phyloP scores from a whole-genome alignment of 2,329 filamentous ascomycete species.

The Beauveria brongniartii region DNA sequence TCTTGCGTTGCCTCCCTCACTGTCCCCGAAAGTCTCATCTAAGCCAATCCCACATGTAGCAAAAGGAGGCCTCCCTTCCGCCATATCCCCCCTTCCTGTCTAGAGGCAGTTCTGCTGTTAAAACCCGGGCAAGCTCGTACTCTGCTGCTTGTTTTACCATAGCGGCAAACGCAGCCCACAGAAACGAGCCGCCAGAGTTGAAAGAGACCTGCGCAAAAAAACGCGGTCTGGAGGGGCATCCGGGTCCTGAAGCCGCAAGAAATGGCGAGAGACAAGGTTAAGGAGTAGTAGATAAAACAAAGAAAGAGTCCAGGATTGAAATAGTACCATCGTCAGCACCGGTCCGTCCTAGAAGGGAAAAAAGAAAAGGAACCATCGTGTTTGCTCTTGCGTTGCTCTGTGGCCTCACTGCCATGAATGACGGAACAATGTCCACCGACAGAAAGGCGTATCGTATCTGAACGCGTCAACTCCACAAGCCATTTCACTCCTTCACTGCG shows the following conservation, averaged over 20 bases:
- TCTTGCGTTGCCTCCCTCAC: not conserved
- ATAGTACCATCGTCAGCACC: not conserved
- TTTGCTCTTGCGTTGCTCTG: slow-evolving; percentile 52
- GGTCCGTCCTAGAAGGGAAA: not conserved
- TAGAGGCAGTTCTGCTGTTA: not conserved
- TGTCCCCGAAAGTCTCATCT: not conserved
- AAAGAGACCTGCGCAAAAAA: not conserved
- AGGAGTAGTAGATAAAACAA: not conserved
- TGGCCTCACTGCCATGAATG: slow-evolving; percentile 49
- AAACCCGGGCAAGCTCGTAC: not conserved
- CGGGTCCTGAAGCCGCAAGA: not conserved
- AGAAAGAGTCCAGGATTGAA: too few species aligned
- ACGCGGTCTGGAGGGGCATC: not conserved
- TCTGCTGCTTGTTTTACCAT: not conserved
- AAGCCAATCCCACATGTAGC: not conserved
- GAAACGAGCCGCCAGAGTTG: not conserved
- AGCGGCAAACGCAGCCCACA: not conserved
- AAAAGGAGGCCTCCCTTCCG: slow-evolving; percentile 1
- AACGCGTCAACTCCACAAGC: slow-evolving; percentile 34
- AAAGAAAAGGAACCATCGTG: not conserved
- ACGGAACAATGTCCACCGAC: slow-evolving; percentile 23
- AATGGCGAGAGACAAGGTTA: not conserved
- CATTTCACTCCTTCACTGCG: slow-evolving; percentile 12
- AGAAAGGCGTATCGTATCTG: slow-evolving; percentile 58
- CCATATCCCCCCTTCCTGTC: not conserved